Base-by-base conservation (phyloP, 2,329 filamentous ascomycete genomes). In the Talaromyces islandicus region DNA sequence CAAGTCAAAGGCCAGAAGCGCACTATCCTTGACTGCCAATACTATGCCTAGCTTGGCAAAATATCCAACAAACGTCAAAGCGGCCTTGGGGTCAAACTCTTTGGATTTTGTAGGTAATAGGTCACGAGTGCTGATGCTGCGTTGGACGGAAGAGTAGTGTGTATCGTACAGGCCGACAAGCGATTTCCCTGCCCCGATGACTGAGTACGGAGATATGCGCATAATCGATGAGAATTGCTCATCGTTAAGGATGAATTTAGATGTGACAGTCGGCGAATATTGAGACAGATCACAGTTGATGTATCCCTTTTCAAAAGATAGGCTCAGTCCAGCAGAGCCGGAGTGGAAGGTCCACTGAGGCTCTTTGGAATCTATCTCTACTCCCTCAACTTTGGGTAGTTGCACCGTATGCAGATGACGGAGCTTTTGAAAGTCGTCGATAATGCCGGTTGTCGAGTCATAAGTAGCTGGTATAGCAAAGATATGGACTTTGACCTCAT, bases 111-210 rank as follows among this genome's bases (percentile, higher is more conserved):
- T 63, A n/a, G 69, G 62, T n/a, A 66, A 64, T 41, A 77, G 59
- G 60, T 73, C 67, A n/a, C 65, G 56, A 12, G 72, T 60, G 14
- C 72, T 62, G 56, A 78, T 73, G 57, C 73, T 75, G 57, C 75
- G 73, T 63, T 79, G 78, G 14, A 79, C 68, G 1, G 78, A 78
- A 62, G 75, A 72, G 63, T 78, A 80, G 54, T 77, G 74, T n/a
- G 77, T 74, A 64, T 80, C 77, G 58, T 79, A 78, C 7, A 80
- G 64, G 2, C 74, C 76, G 25, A 81, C 66, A n/a, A 74, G 67
- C 17, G 75, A 76, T 43, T 74, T 66, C 25, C 71, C 73, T 9
- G 74, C 74, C 9, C 69, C 76, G 56, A 79, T 76, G 12, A 79
- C 71, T 14, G 73, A 73, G 52, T 75, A 72, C 6, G 75, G 69